A percentile compares a stretch with the other conserved stretches of the same genome.
These are phyloP conservation scores for Plasmodium berghei DNA, from an alignment of 169 alveolate species.

Conservation along the genomic window DNA sequence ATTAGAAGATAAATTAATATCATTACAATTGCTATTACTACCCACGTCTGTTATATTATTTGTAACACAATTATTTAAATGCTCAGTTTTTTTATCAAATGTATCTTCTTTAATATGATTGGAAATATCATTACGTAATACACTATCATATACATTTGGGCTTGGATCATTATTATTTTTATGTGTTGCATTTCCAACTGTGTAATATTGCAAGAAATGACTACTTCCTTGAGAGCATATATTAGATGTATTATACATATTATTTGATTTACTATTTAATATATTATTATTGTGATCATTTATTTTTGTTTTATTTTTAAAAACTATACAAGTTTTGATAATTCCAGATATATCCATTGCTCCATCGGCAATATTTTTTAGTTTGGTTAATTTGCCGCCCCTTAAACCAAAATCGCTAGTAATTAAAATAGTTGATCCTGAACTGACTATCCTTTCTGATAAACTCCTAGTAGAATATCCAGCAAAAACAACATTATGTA, in stretches of 20 bases:
- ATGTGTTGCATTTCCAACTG: not conserved
- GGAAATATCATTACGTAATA: not conserved
- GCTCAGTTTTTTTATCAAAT: not conserved
- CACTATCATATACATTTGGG: not conserved
- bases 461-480: conserved; percentile 96
- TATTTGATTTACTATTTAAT: not conserved
- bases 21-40: not conserved
- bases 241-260: conserved; percentile 11
- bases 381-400: conserved; percentile 90
- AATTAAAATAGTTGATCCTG: conserved; percentile 88
- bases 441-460: conserved; percentile 93
- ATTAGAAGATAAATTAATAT: not conserved
- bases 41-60: not conserved
- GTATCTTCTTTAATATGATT: not conserved
- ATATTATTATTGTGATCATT: not conserved
- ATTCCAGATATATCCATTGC: conserved; percentile 86
- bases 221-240: conserved; percentile 6
- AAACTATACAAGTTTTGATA: conserved; percentile 85
- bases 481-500: conserved; percentile 97
- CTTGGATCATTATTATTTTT: not conserved
- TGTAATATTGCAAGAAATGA: too few relatives aligned
- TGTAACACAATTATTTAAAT: not conserved
- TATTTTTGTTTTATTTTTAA: conserved; percentile 81
- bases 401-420: conserved; percentile 93
- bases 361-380: conserved; percentile 90